A percentile compares a stretch with the other conserved stretches of the same genome.
Evolutionary conservation across 306 rosid species (phyloP).

Genomic region (Luffa aegyptiaca): DNA sequence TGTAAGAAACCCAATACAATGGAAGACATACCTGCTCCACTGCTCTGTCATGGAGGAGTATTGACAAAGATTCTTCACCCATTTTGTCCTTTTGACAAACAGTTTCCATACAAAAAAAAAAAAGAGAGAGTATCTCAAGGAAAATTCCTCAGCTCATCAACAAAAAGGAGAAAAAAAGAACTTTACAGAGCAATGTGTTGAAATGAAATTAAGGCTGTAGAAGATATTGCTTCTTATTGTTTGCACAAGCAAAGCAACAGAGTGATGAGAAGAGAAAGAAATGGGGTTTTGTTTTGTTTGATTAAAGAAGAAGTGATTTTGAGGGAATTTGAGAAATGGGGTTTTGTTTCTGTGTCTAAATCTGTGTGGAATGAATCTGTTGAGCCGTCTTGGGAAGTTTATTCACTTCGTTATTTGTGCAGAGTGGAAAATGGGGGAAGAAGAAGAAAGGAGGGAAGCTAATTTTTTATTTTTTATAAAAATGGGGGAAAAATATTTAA

Average conservation of each 20-base stretch:
- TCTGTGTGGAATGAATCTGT: not conserved
- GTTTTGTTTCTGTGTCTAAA: not conserved
- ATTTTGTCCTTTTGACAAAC: slow-evolving; percentile 27
- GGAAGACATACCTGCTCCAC: slow-evolving; percentile 52
- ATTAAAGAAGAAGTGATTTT: not conserved
- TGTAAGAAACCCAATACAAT: not conserved
- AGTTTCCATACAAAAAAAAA: slow-evolving; percentile 20
- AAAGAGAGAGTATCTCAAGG: slow-evolving; percentile 19
- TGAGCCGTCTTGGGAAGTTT: not conserved
- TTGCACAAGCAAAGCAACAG: not conserved
- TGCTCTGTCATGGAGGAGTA: slow-evolving; percentile 61
- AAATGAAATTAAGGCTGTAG: slow-evolving; percentile 13
- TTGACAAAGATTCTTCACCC: slow-evolving; percentile 41
- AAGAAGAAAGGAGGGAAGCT: slow-evolving; percentile 16
- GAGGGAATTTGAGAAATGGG: not conserved
- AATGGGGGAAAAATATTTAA: slow-evolving; percentile 8
- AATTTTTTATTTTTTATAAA: slow-evolving; percentile 12
- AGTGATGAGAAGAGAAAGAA: slow-evolving; percentile 1
- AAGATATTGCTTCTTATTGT: not conserved
- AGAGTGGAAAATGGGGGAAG: not conserved
- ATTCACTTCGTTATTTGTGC: not conserved
- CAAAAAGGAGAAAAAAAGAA: slow-evolving; percentile 14
- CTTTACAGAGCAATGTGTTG: slow-evolving; percentile 31
- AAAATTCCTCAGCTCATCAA: slow-evolving; percentile 17
- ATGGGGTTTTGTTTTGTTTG: not conserved